These are phyloP conservation scores for Solanum paucissectum DNA, from an alignment of 257 asterid species.

Conservation along the genomic window DNA sequence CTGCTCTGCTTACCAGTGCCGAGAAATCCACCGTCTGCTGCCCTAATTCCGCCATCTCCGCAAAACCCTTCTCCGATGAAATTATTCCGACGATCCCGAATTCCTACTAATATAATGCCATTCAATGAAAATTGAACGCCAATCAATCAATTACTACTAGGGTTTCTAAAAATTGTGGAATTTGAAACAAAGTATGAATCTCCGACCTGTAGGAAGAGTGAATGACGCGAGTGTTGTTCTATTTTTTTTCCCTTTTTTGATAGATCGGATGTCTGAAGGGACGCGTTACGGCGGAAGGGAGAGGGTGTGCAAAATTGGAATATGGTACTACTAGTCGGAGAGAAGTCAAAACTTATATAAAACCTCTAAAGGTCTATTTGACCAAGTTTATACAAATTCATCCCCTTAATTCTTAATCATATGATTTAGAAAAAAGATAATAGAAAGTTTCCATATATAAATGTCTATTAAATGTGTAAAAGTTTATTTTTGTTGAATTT, in stretches of 20 bases:
- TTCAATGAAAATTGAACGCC: not conserved
- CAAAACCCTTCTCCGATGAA: not conserved
- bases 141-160: not conserved
- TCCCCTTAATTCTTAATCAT: not conserved
- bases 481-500: too few species aligned
- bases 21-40: slow-evolving; percentile 84
- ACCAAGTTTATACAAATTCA: not conserved
- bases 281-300: not conserved
- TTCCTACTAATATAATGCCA: not conserved
- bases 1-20: slow-evolving; percentile 64
- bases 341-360: not conserved
- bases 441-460: not conserved
- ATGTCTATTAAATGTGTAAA: not conserved
- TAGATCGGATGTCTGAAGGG: not conserved
- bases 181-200: not conserved
- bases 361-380: not conserved
- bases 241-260: not conserved
- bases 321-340: not conserved
- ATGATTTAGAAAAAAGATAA: not conserved
- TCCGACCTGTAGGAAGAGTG: not conserved
- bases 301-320: not conserved
- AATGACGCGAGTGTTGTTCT: not conserved
- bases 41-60: slow-evolving; percentile 71
- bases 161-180: not conserved
- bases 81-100: not conserved